phyloP scores from a whole-genome alignment of 1,139 yeast species.

The Saccharomyces hybrid region DNA sequence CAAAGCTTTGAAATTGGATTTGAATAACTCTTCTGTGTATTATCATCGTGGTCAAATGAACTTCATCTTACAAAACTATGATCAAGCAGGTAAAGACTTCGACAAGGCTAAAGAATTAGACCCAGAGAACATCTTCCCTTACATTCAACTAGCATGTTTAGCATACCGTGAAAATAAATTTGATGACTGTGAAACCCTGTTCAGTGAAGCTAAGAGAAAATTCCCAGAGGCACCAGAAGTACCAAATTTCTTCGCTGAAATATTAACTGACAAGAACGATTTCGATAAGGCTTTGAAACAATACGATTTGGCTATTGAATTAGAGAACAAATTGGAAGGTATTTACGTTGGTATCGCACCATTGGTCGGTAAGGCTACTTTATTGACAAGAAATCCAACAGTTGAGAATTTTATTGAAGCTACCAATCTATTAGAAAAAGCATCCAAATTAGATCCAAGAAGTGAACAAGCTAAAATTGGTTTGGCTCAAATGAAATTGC shows the following conservation, averaged over 20 bases:
- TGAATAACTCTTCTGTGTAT: slow-evolving; percentile 71
- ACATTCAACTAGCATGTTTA: slow-evolving; percentile 88
- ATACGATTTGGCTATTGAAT: slow-evolving; percentile 78
- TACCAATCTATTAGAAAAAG: slow-evolving; percentile 60
- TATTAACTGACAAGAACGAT: slow-evolving; percentile 75
- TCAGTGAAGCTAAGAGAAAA: slow-evolving; percentile 62
- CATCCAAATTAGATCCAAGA: slow-evolving; percentile 76
- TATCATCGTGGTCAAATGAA: slow-evolving; percentile 93
- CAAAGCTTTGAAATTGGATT: slow-evolving; percentile 61
- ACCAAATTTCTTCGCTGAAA: slow-evolving; percentile 93
- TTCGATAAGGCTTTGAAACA: slow-evolving; percentile 66
- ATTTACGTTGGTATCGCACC: slow-evolving; percentile 83
- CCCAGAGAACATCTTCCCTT: slow-evolving; percentile 72
- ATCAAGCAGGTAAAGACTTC: slow-evolving; percentile 67
- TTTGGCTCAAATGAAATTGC: slow-evolving; percentile 84
- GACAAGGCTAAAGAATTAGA: slow-evolving; percentile 68
- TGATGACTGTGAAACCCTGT: slow-evolving; percentile 55
- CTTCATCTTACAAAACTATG: slow-evolving; percentile 71
- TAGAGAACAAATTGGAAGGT: slow-evolving; percentile 46
- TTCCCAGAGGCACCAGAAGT: slow-evolving; percentile 88
- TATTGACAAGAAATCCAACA: slow-evolving; percentile 55
- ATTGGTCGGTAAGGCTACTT: slow-evolving; percentile 78
- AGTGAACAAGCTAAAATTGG: slow-evolving; percentile 85
- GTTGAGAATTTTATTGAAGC: slow-evolving; percentile 51
- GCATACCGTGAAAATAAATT: slow-evolving; percentile 73